Conservation (phyloP, 768 basidiomycete genomes). For the Russula sp. region DNA sequence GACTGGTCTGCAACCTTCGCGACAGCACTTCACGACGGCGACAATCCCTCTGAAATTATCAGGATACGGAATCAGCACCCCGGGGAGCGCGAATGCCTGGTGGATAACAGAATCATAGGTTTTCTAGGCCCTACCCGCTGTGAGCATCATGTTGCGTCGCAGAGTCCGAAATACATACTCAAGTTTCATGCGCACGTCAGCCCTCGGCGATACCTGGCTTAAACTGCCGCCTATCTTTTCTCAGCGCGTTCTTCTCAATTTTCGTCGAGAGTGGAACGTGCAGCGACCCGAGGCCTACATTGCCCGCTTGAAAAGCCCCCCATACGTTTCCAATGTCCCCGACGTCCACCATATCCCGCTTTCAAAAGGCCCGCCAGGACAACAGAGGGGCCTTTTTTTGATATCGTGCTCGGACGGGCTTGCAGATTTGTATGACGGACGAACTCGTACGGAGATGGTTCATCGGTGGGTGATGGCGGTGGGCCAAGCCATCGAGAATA, state of each 20-base stretch:
- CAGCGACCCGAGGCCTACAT: slow-evolving; percentile 28
- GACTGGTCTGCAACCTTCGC: slow-evolving; percentile 57
- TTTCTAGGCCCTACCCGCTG: slow-evolving; percentile 75
- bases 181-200: slow-evolving; percentile 18
- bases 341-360: slow-evolving; percentile 38
- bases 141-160: slow-evolving; percentile 33
- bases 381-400: slow-evolving; percentile 30
- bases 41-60: slow-evolving; percentile 58
- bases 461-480: slow-evolving; percentile 35
- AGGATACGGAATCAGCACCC: slow-evolving; percentile 62
- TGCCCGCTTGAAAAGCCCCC: slow-evolving; percentile 40
- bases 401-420: slow-evolving; percentile 46
- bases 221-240: slow-evolving; percentile 34
- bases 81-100: slow-evolving; percentile 59
- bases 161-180: neutral
- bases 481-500: slow-evolving; percentile 27
- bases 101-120: slow-evolving; percentile 65
- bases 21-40: slow-evolving; percentile 66
- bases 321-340: slow-evolving; percentile 40
- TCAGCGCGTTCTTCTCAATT: slow-evolving; percentile 32
- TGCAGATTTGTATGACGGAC: slow-evolving; percentile 35
- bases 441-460: slow-evolving; percentile 30
- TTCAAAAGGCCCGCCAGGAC: slow-evolving; percentile 17
- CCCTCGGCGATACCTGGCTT: slow-evolving; percentile 36
- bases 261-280: slow-evolving; percentile 35